Conservation (phyloP, 768 basidiomycete genomes). For the Leccinum uliginosum region DNA sequence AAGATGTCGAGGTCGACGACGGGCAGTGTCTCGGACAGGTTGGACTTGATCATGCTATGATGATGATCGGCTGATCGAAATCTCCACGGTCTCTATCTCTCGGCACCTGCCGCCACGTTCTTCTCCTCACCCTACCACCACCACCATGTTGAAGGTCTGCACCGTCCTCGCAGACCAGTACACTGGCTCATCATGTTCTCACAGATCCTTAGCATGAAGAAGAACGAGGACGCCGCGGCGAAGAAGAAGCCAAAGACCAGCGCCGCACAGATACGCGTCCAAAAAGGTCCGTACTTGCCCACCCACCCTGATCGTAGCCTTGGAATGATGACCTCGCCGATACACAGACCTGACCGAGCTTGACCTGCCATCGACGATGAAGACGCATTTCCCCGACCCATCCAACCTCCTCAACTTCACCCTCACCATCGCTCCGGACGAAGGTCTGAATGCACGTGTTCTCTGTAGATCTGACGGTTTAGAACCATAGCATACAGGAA, state of each 20-base stretch:
- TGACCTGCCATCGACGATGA: slow-evolving; percentile 94
- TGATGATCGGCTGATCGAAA: slow-evolving; percentile 17
- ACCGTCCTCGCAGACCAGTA: not conserved
- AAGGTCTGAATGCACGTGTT: slow-evolving; percentile 52
- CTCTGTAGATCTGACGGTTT: not conserved
- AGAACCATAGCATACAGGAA: slow-evolving; percentile 50
- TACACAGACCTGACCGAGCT: slow-evolving; percentile 88
- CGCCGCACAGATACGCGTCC: slow-evolving; percentile 98
- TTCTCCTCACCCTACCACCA: slow-evolving; percentile 17
- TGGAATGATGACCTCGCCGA: slow-evolving; percentile 3
- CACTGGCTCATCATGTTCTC: slow-evolving; percentile 6
- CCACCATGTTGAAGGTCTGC: slow-evolving; percentile 43
- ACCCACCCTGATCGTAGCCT: not conserved
- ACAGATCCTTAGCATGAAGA: slow-evolving; percentile 99
- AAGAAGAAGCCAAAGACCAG: slow-evolving; percentile 99
- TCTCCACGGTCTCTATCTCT: too few species aligned
- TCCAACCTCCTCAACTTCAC: slow-evolving; percentile 95
- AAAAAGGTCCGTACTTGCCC: slow-evolving; percentile 71
- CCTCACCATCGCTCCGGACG: slow-evolving; percentile 93
- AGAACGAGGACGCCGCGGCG: slow-evolving; percentile 94
- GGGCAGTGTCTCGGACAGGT: slow-evolving; percentile 53
- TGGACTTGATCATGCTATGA: too few species aligned
- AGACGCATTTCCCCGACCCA: slow-evolving; percentile 89
- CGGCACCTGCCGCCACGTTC: slow-evolving; percentile 30
- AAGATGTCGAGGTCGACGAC: slow-evolving; percentile 78